phyloP scores from a whole-genome alignment of 345 rosid genomes.

The Limnanthes douglasii region DNA sequence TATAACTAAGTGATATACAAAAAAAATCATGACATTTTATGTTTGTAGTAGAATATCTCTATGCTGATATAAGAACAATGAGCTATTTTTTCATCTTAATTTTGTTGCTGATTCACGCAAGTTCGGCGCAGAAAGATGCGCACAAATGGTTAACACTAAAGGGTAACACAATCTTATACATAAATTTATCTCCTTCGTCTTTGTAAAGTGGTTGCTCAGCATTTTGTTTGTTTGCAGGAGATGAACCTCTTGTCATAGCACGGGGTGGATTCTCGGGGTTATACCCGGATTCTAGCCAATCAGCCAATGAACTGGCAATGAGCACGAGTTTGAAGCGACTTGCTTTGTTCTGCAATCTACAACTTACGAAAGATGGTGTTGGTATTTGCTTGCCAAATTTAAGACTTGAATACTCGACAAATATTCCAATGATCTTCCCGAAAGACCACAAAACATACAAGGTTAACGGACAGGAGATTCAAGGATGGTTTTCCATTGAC shows the following conservation, averaged over 20 bases:
- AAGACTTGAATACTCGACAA: conserved; percentile 27
- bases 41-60: not conserved
- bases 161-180: conserved; percentile 10
- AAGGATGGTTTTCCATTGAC: conserved; percentile 41
- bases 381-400: conserved; percentile 43
- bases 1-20: not conserved
- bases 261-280: conserved; percentile 59
- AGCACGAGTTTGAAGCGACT: not conserved
- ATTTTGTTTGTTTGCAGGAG: conserved; percentile 18
- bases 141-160: conserved; percentile 32
- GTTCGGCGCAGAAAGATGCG: conserved; percentile 6
- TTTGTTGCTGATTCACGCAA: conserved; percentile 20
- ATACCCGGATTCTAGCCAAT: conserved; percentile 31
- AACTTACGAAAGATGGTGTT: conserved; percentile 31
- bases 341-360: conserved; percentile 34
- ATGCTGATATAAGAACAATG: conserved; percentile 13
- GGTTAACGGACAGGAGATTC: conserved; percentile 25
- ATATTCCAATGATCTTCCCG: conserved; percentile 10
- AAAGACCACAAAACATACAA: conserved; percentile 14
- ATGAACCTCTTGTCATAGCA: conserved; percentile 31
- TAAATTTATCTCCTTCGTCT: not conserved
- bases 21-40: not conserved
- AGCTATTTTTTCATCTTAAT: conserved; percentile 19
- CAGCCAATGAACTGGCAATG: conserved; percentile 15
- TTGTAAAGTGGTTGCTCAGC: not conserved